Base-by-base conservation (phyloP, 179 eudicot genomes). In the Drosera spatulata region DNA sequence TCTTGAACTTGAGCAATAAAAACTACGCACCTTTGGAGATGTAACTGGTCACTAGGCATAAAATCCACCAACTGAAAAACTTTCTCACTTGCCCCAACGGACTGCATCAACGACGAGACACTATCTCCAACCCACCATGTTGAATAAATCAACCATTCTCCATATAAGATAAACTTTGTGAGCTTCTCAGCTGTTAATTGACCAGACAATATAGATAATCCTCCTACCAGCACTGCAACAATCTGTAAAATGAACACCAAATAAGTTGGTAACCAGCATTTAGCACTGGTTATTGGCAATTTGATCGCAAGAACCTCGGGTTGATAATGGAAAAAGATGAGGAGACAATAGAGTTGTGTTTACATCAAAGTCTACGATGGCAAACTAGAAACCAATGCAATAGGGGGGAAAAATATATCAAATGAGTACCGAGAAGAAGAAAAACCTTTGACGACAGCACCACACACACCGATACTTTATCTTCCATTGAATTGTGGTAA, bases 81-180 rank as follows among this genome's bases (percentile, higher is more conserved):
- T 72, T 94, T 87, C 78, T 94, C 99, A 79, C 99, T 94, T 64
- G 99, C 99, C 67, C 99, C 99, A 61, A 94, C 86, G 60, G 99
- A 94, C 68, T 94, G 99, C 97, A 90, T 94, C 77, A 94, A 71
- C 39, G 88, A 79, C 61, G 99, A 89, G 15, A 86, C 79, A 75
- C 83, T 83, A 71, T 94, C 99, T 58, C 97, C 99, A 65, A 94
- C 77, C 90, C 88, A 94, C 99, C 99, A 94, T 61, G 97, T 90
- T 49, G 99, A 86, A 73, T 85, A 94, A 66, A 94, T 94, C 47
- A 94, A 82, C 99, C 99, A 94, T 80, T 94, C 99, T 63, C 99
- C 87, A 66, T 94, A 94, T 66, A 94, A 69, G 71, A 94, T 78
- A 75, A 89, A 94, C 81, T 94, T 94, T 44, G 99, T 94, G 55